Percentiles rank a stretch among this genome's conserved stretches.
Conservation (phyloP, 2,329 filamentous ascomycete genomes). For the Aspergillus nomiae region DNA sequence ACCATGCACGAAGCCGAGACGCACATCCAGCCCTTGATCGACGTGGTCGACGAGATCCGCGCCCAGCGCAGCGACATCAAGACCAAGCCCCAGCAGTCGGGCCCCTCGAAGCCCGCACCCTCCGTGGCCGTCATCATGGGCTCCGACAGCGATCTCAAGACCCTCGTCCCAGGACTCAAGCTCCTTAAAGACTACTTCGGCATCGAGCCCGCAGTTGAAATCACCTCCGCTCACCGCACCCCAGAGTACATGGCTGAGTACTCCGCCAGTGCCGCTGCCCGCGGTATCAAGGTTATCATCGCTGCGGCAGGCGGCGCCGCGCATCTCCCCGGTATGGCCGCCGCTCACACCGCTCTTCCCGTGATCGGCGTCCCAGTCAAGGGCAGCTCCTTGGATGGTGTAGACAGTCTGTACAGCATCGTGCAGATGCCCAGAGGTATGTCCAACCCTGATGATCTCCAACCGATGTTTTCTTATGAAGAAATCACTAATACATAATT, state of each 20-base stretch:
- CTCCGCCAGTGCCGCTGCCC: constrained; percentile 62
- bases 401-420: constrained; percentile 71
- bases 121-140: constrained; percentile 52
- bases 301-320: constrained; percentile 75
- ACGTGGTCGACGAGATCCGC: constrained; percentile 78
- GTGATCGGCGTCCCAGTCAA: constrained; percentile 79
- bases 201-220: constrained; percentile 48
- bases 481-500: constrained; percentile 27
- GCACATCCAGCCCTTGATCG: constrained; percentile 69
- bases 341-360: constrained; percentile 69
- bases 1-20: constrained; percentile 69
- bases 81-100: constrained; percentile 34
- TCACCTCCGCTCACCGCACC: constrained; percentile 65
- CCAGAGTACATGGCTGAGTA: constrained; percentile 70
- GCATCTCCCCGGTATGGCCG: constrained; percentile 73
- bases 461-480: neutral
- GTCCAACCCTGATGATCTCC: constrained; percentile 23
- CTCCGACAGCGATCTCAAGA: constrained; percentile 50
- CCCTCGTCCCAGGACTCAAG: constrained; percentile 47
- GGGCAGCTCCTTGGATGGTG: constrained; percentile 70
- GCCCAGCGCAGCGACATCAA: constrained; percentile 50
- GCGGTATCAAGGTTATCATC: constrained; percentile 73
- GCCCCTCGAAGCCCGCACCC: constrained; percentile 35
- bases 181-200: constrained; percentile 46
- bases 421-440: constrained; percentile 71